A percentile compares a stretch with the other conserved stretches of the same genome.
phyloP scores from a whole-genome alignment of 257 asterid species.

The Haberlea rhodopensis region DNA sequence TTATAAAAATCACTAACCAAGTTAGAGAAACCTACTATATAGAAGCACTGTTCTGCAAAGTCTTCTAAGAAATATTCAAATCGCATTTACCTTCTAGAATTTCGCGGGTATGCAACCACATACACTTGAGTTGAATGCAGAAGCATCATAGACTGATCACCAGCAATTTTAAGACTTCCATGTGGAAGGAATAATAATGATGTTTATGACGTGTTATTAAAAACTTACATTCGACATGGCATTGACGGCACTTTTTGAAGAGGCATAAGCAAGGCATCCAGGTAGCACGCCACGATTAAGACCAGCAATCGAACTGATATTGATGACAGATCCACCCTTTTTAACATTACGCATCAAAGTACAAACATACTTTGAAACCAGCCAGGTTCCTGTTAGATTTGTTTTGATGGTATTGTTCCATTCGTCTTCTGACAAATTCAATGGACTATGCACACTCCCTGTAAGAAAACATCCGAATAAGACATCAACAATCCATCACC shows the following conservation, averaged over 20 bases:
- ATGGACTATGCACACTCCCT: conserved; percentile 42
- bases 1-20: too few species aligned
- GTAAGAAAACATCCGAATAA: neutral
- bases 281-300: conserved; percentile 50
- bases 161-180: too few species aligned
- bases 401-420: conserved; percentile 40
- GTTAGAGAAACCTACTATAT: too few species aligned
- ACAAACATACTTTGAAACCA: conserved; percentile 52
- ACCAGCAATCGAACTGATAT: conserved; percentile 61
- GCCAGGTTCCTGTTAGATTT: conserved; percentile 51
- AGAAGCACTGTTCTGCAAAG: too few species aligned
- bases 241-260: conserved; percentile 53
- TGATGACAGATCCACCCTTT: conserved; percentile 52
- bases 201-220: neutral
- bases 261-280: conserved; percentile 51
- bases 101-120: too few species aligned
- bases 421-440: conserved; percentile 53
- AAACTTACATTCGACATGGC: conserved; percentile 48
- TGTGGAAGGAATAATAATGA: neutral
- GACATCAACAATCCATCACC: neutral
- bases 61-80: too few species aligned
- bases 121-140: too few species aligned
- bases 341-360: conserved; percentile 37
- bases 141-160: too few species aligned
- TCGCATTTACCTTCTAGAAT: too few species aligned